phyloP scores from a whole-genome alignment of 1,284 basidiomycete species.

The Hypsizygus ulmarius region DNA sequence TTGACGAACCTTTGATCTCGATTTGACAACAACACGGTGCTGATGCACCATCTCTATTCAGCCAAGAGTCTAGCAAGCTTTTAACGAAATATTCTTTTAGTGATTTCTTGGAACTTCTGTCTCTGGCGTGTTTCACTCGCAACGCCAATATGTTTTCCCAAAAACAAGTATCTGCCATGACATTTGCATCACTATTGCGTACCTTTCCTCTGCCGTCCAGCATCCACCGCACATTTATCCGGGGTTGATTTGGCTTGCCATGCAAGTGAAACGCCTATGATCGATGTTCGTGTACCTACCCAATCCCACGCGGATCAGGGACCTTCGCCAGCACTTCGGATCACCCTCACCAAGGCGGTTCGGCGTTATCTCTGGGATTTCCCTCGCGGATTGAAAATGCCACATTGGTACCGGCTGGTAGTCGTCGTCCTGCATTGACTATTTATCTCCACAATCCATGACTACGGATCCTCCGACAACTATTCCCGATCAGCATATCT shows the following conservation, averaged over 20 bases:
- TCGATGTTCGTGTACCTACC: constrained; percentile 3
- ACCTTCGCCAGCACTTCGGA: constrained; percentile 34
- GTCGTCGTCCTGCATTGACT: constrained; percentile 19
- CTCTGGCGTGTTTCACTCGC: too few relatives aligned
- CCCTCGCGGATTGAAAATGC: constrained; percentile 27
- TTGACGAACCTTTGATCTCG: too few relatives aligned
- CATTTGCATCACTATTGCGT: background rate
- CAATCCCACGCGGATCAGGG: constrained; percentile 3
- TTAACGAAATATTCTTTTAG: too few relatives aligned
- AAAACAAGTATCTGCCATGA: too few relatives aligned
- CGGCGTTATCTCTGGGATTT: constrained; percentile 37
- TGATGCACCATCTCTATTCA: too few relatives aligned
- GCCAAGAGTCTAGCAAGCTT: too few relatives aligned
- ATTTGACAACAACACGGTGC: too few relatives aligned
- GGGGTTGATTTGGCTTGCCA: background rate
- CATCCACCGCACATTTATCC: constrained; percentile 15
- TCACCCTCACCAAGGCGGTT: constrained; percentile 25
- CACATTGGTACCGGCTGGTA: constrained; percentile 24
- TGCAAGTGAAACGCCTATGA: constrained; percentile 1
- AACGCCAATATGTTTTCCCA: too few relatives aligned
- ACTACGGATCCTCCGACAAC: constrained; percentile 9
- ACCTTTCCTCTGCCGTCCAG: background rate
- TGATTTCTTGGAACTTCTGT: too few relatives aligned
- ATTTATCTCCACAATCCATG: constrained; percentile 27
- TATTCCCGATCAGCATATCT: constrained; percentile 8